A percentile compares a stretch with the other conserved stretches of the same genome.
phyloP scores from a whole-genome alignment of 2,329 filamentous ascomycete species.

The Botrytis deweyae region DNA sequence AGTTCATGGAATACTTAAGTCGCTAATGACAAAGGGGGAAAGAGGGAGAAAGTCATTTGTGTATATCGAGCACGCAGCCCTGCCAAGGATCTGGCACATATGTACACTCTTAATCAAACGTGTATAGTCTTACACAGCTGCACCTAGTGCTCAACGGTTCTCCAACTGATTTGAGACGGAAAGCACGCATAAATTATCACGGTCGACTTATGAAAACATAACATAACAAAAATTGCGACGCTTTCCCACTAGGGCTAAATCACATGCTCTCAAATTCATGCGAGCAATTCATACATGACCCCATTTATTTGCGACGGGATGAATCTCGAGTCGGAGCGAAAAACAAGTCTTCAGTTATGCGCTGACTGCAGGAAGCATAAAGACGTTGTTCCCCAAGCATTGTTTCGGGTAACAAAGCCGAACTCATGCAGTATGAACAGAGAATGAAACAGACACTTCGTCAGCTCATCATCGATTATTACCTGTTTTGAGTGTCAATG shows the following conservation, averaged over 20 bases:
- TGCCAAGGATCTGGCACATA: neutral
- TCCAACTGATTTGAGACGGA: neutral
- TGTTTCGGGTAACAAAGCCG: conserved; percentile 2
- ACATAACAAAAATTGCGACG: neutral
- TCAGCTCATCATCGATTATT: neutral
- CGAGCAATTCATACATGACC: neutral
- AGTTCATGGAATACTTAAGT: neutral
- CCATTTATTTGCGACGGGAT: neutral
- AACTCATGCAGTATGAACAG: neutral
- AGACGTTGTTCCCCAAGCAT: neutral
- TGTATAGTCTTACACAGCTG: neutral
- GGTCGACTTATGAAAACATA: neutral
- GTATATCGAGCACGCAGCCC: neutral
- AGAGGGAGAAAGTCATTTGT: no score
- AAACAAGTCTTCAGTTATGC: neutral
- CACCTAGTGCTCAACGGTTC: neutral
- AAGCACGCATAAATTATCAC: neutral
- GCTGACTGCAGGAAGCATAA: conserved; percentile 11
- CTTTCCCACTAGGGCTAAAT: neutral
- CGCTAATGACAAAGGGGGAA: neutral
- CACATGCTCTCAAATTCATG: conserved; percentile 10
- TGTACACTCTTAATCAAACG: neutral
- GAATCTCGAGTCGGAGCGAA: neutral
- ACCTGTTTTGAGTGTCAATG: neutral
- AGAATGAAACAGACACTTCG: neutral